These are phyloP conservation scores for Agrocybe pediades DNA, from an alignment of 768 basidiomycete species.

Conservation along the genomic window DNA sequence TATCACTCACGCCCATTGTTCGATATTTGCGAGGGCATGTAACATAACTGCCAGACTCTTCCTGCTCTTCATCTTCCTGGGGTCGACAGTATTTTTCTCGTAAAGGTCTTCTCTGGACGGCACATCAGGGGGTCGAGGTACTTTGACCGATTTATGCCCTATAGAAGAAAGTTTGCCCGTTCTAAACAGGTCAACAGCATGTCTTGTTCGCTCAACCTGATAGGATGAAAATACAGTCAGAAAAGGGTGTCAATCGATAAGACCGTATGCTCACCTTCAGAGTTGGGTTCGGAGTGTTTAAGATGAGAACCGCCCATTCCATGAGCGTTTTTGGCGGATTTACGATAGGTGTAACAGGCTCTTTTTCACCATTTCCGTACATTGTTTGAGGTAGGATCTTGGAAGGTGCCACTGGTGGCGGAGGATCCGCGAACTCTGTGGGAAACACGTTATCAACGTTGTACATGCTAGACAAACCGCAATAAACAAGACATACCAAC, in stretches of 20 bases:
- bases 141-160: conserved; percentile 52
- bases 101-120: conserved; percentile 63
- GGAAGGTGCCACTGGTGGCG: conserved; percentile 31
- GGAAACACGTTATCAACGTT: neutral
- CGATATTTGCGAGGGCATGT: conserved; percentile 83
- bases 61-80: conserved; percentile 57
- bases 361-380: conserved; percentile 24
- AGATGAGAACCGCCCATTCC: conserved; percentile 77
- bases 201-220: conserved; percentile 64
- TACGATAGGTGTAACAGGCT: conserved; percentile 50
- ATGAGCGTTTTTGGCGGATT: conserved; percentile 67
- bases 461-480: neutral
- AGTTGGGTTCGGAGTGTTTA: conserved; percentile 72
- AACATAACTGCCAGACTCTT: conserved; percentile 75
- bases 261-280: conserved; percentile 45
- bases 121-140: conserved; percentile 58
- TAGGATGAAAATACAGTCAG: neutral
- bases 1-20: conserved; percentile 80
- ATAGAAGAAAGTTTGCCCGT: conserved; percentile 70
- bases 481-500: conserved; percentile 28
- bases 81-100: conserved; percentile 54
- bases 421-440: conserved; percentile 70
- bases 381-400: conserved; percentile 3
- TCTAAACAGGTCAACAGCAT: conserved; percentile 68
- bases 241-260: neutral